Percentiles rank a stretch among this genome's conserved stretches.
phyloP scores from a whole-genome alignment of 768 basidiomycete species.

The Psilocybe subaeruginosa region DNA sequence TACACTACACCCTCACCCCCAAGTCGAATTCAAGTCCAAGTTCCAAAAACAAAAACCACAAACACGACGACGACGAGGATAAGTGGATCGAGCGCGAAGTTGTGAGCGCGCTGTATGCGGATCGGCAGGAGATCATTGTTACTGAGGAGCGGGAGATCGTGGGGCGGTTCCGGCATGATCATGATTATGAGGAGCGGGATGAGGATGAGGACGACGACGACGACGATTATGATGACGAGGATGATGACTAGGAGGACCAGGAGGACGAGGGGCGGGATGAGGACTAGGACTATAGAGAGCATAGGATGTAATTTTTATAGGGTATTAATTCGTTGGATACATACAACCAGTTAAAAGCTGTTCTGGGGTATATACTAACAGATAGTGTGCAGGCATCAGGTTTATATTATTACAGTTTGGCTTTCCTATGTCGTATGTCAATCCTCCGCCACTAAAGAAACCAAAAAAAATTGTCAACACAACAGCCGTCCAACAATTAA shows the following conservation, averaged over 20 bases:
- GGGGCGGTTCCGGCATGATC: conserved; percentile 36
- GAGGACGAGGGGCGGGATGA: neutral
- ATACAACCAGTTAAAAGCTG: neutral
- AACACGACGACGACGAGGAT: conserved; percentile 46
- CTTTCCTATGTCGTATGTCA: neutral
- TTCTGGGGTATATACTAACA: no score
- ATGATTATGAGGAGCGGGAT: no score
- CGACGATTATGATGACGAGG: conserved; percentile 28
- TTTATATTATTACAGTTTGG: neutral
- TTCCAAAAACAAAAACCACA: neutral
- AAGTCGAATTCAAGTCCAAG: neutral
- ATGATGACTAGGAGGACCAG: neutral
- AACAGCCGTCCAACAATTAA: neutral
- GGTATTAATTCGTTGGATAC: no score
- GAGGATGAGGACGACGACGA: neutral
- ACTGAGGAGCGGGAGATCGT: conserved; percentile 49
- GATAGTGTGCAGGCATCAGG: no score
- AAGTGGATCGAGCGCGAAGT: conserved; percentile 67
- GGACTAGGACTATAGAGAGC: no score
- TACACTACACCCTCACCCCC: conserved; percentile 72
- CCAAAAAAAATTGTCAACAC: neutral
- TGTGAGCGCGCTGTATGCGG: conserved; percentile 65
- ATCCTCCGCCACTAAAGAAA: neutral
- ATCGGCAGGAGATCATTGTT: conserved; percentile 53
- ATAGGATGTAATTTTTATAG: no score